Evolutionary conservation across 2,329 filamentous ascomycete species (phyloP).

Genomic region (Ophiostoma sp.): DNA sequence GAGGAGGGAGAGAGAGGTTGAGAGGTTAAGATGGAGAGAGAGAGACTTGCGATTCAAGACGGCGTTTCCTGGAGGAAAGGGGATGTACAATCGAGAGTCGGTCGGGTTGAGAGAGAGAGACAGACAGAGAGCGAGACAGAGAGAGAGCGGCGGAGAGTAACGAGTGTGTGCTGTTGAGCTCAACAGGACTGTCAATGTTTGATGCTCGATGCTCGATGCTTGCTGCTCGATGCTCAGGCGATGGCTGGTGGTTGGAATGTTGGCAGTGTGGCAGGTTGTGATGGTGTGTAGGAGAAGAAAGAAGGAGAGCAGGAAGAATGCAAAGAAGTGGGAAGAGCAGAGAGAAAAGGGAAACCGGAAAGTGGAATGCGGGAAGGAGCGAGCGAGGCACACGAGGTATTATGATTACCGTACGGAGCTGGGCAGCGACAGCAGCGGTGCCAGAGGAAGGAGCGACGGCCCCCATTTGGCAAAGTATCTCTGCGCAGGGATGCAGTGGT

Average conservation of each 20-base stretch:
- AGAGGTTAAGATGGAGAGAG: constrained; percentile 2
- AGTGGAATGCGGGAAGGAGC: constrained; percentile 9
- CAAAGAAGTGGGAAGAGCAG: constrained; percentile 17
- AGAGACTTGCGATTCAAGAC: constrained; percentile 6
- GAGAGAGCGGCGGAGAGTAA: neutral
- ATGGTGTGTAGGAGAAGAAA: constrained; percentile 5
- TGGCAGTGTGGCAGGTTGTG: neutral
- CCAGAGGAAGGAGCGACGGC: neutral
- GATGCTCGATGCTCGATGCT: neutral
- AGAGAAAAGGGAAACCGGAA: constrained; percentile 12
- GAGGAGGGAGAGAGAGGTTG: neutral
- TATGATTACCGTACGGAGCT: neutral
- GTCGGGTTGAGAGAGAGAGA: neutral
- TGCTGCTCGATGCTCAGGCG: neutral
- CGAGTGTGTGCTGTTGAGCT: neutral
- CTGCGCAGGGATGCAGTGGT: neutral
- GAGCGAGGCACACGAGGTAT: neutral
- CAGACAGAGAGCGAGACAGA: neutral
- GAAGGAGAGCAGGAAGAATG: constrained; percentile 10
- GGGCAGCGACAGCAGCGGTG: neutral
- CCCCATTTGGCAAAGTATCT: neutral
- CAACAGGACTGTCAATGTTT: neutral
- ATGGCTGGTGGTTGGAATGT: neutral
- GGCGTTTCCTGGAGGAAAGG: neutral
- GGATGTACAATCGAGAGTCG: neutral